phyloP scores from a whole-genome alignment of 148 eudicot genomes.

The Chenopodium suecicum region DNA sequence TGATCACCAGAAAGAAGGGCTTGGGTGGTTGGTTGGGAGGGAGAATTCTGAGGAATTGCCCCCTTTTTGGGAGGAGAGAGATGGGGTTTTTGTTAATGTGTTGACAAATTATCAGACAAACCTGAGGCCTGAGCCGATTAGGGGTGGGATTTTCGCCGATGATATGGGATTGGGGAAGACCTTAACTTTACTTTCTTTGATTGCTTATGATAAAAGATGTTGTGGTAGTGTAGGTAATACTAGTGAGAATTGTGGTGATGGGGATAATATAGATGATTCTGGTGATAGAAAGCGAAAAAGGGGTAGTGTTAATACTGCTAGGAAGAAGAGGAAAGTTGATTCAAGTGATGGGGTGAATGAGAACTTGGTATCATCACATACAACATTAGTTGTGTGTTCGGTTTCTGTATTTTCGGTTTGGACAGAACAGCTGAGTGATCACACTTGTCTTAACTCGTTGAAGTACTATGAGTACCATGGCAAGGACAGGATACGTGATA shows the following conservation, averaged over 20 bases:
- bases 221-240: conserved; percentile 18
- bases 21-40: conserved; percentile 84
- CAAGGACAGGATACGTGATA: conserved; percentile 58
- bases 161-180: conserved; percentile 99
- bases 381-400: conserved; percentile 81
- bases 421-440: conserved; percentile 71
- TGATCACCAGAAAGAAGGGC: conserved; percentile 75
- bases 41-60: conserved; percentile 71
- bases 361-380: conserved; percentile 25
- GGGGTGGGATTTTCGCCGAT: conserved; percentile 95
- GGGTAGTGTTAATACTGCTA: conserved; percentile 19
- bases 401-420: conserved; percentile 84
- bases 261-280: conserved; percentile 15
- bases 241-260: conserved; percentile 22
- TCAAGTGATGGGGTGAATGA: conserved; percentile 16
- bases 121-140: conserved; percentile 61
- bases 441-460: conserved; percentile 55
- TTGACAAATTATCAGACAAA: conserved; percentile 62
- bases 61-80: conserved; percentile 83
- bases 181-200: conserved; percentile 76
- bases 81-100: conserved; percentile 61
- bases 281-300: conserved; percentile 21
- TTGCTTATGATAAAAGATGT: conserved; percentile 44
- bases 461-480: conserved; percentile 78
- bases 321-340: conserved; percentile 54